Conservation (phyloP, 768 basidiomycete genomes). For the Mycena capillaripes region DNA sequence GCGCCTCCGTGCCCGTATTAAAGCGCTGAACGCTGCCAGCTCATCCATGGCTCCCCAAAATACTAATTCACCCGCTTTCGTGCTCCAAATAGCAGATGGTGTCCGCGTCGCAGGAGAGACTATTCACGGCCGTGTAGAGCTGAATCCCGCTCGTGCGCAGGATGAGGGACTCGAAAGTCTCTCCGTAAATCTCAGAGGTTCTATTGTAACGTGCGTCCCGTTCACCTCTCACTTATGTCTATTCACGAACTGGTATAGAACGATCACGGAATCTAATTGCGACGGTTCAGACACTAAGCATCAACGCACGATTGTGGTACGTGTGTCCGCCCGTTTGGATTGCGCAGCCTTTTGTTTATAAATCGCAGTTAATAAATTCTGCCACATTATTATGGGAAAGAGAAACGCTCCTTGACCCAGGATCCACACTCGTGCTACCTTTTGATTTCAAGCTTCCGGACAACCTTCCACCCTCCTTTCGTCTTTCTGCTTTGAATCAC, state of each 20-base stretch:
- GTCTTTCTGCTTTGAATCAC: neutral
- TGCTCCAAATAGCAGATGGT: conserved; percentile 16
- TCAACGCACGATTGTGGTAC: conserved; percentile 19
- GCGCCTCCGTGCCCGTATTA: neutral
- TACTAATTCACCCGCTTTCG: conserved; percentile 10
- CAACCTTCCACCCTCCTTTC: conserved; percentile 29
- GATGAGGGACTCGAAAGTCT: conserved; percentile 28
- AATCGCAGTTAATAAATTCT: conserved; percentile 13
- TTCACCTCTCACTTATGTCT: neutral
- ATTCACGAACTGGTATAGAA: neutral
- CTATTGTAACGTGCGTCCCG: conserved; percentile 22
- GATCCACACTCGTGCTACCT: conserved; percentile 13
- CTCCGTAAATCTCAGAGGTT: conserved; percentile 12
- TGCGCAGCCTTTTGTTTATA: neutral
- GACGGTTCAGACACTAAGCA: conserved; percentile 27
- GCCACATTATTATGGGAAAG: conserved; percentile 16
- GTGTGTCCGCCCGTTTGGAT: conserved; percentile 5
- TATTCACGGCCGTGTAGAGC: conserved; percentile 23
- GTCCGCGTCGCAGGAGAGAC: conserved; percentile 31
- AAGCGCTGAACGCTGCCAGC: neutral
- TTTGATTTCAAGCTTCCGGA: conserved; percentile 23
- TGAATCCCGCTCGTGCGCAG: conserved; percentile 27
- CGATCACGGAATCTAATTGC: conserved; percentile 20
- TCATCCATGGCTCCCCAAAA: conserved; percentile 25
- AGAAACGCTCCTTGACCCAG: conserved; percentile 20